Evolutionary conservation across 192 early-diverging fungal genomes (phyloP).

Genomic region (Linnemannia schmuckeri): DNA sequence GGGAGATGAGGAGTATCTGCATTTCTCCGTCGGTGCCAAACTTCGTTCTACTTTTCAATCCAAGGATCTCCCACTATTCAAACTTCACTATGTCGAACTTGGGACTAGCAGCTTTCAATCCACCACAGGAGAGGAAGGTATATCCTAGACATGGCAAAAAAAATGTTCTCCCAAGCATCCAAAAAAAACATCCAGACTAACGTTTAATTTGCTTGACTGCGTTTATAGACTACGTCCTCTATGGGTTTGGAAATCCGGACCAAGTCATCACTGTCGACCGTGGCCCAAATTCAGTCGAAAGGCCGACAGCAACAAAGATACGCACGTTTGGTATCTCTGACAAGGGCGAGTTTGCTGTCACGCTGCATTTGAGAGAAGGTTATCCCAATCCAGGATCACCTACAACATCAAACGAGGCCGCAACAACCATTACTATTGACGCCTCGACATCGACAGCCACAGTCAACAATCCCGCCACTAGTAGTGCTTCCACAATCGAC

Average conservation of each 20-base stretch:
- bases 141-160: not conserved
- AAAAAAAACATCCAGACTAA: not conserved
- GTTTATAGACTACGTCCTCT: slow-evolving; percentile 12
- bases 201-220: not conserved
- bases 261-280: not conserved
- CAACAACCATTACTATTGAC: not conserved
- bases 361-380: not conserved
- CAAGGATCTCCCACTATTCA: not conserved
- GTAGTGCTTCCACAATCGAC: not conserved
- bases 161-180: not conserved
- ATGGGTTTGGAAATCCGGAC: not conserved
- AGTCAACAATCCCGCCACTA: not conserved
- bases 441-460: not conserved
- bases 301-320: not conserved
- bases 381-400: not conserved
- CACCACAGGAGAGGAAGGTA: not conserved
- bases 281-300: not conserved
- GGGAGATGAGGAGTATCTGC: not conserved
- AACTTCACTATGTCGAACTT: slow-evolving; percentile 19
- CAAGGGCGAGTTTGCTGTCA: not conserved
- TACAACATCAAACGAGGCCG: not conserved
- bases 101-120: not conserved
- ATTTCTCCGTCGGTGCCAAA: not conserved
- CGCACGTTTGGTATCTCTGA: slow-evolving; percentile 1
- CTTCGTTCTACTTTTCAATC: not conserved